Evolutionary conservation across 75 land plant genomes (phyloP).

Genomic region (Ceratopteris richardii): DNA sequence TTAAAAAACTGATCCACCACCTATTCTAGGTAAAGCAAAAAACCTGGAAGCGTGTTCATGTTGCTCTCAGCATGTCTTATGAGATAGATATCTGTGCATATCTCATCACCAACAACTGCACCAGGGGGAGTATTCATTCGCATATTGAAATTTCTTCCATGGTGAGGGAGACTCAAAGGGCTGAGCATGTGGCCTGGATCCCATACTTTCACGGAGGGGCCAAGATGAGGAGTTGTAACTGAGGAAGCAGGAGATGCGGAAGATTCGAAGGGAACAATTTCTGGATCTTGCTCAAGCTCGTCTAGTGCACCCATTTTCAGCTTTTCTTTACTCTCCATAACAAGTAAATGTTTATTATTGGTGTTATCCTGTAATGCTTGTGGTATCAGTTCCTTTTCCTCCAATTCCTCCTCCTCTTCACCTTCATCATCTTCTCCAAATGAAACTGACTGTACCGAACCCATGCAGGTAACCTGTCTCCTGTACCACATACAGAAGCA

Average conservation of each 20-base stretch:
- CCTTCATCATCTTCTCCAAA: constrained; percentile 10
- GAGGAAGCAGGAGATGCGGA: constrained; percentile 74
- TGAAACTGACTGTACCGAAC: constrained; percentile 6
- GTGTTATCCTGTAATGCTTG: neutral
- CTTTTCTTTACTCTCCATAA: neutral
- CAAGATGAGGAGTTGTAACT: constrained; percentile 50
- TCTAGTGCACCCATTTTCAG: constrained; percentile 19
- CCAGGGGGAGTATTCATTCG: constrained; percentile 6
- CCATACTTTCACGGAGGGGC: constrained; percentile 63
- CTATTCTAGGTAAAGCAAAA: too few species aligned
- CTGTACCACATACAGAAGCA: too few species aligned
- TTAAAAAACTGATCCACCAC: too few species aligned
- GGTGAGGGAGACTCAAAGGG: constrained; percentile 11
- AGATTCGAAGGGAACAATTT: constrained; percentile 69
- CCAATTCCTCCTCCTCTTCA: neutral
- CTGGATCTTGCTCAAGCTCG: constrained; percentile 77
- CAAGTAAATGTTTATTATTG: neutral
- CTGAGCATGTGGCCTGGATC: constrained; percentile 68
- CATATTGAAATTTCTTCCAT: constrained; percentile 8
- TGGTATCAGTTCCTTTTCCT: neutral
- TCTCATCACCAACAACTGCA: constrained; percentile 13
- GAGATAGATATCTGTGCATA: constrained; percentile 47
- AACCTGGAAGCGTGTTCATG: constrained; percentile 30
- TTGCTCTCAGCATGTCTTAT: constrained; percentile 64
- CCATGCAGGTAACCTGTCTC: too few species aligned